Conservation (phyloP, 805 yeast species). For the Nakazawaea siamensis region DNA sequence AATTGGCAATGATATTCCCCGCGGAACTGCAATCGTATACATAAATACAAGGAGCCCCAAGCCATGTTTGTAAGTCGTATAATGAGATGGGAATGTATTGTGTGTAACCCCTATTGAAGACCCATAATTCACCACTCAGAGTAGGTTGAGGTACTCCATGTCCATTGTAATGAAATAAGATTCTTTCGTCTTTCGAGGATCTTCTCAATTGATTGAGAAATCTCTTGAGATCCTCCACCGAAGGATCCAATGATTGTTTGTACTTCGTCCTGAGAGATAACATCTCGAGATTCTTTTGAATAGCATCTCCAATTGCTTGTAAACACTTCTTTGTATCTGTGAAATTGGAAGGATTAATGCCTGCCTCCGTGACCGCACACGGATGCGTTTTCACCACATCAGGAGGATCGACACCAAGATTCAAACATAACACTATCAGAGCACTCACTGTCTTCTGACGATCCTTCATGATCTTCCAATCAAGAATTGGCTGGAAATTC, state of each 20-base stretch:
- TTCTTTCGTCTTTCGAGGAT: conserved; percentile 88
- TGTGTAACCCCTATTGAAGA: conserved; percentile 92
- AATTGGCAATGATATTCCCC: conserved; percentile 85
- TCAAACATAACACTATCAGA: conserved; percentile 82
- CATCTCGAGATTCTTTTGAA: conserved; percentile 86
- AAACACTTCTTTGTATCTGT: conserved; percentile 86
- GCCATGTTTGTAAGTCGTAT: conserved; percentile 94
- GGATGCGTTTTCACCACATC: conserved; percentile 91
- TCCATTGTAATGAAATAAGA: conserved; percentile 91
- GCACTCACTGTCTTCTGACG: conserved; percentile 91
- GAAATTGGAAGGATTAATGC: conserved; percentile 81
- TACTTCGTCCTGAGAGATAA: conserved; percentile 80
- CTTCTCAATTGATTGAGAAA: conserved; percentile 84
- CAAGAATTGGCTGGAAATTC: conserved; percentile 64
- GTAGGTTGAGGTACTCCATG: conserved; percentile 99
- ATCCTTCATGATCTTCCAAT: conserved; percentile 89
- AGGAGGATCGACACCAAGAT: conserved; percentile 95
- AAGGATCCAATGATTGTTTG: conserved; percentile 88
- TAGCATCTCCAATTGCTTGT: conserved; percentile 80
- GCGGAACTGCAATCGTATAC: conserved; percentile 94
- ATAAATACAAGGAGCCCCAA: conserved; percentile 94
- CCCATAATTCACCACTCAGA: conserved; percentile 96
- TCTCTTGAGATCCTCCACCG: conserved; percentile 90
- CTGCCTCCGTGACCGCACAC: conserved; percentile 85
- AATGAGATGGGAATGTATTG: conserved; percentile 95